Conservation (phyloP, 768 basidiomycete species). For the Lentinula detonsa region DNA sequence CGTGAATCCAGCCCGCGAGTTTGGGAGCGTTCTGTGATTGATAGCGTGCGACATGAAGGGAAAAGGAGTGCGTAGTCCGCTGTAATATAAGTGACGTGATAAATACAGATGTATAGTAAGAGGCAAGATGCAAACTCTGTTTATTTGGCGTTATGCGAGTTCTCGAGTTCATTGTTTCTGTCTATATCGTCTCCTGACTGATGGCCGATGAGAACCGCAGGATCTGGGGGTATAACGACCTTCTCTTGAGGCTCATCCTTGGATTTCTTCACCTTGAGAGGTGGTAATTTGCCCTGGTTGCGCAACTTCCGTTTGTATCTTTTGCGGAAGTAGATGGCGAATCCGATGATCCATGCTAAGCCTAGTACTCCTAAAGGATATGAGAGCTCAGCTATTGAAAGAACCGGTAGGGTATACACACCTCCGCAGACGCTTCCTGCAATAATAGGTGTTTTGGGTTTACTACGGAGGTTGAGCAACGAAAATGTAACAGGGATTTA, state of each 20-base stretch:
- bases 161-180: too few relatives aligned
- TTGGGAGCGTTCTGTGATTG: constrained; percentile 80
- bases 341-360: constrained; percentile 49
- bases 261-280: constrained; percentile 30
- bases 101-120: too few relatives aligned
- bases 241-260: constrained; percentile 28
- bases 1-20: constrained; percentile 61
- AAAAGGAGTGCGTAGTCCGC: not conserved
- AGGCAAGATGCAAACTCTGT: too few relatives aligned
- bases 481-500: not conserved
- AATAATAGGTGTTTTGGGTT: constrained; percentile 55
- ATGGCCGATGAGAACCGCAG: constrained; percentile 53
- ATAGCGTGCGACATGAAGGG: constrained; percentile 9
- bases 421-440: constrained; percentile 55
- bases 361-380: constrained; percentile 28
- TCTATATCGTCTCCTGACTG: constrained; percentile 28
- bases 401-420: constrained; percentile 28
- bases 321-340: constrained; percentile 52
- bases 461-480: constrained; percentile 21
- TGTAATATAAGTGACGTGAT: too few relatives aligned
- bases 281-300: constrained; percentile 40
- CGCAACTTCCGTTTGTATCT: constrained; percentile 40
- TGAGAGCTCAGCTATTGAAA: too few relatives aligned
- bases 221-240: constrained; percentile 59
- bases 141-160: too few relatives aligned